These are phyloP conservation scores for Trichoderma sp. DNA, from an alignment of 2,329 filamentous ascomycete genomes.

Conservation along the genomic window DNA sequence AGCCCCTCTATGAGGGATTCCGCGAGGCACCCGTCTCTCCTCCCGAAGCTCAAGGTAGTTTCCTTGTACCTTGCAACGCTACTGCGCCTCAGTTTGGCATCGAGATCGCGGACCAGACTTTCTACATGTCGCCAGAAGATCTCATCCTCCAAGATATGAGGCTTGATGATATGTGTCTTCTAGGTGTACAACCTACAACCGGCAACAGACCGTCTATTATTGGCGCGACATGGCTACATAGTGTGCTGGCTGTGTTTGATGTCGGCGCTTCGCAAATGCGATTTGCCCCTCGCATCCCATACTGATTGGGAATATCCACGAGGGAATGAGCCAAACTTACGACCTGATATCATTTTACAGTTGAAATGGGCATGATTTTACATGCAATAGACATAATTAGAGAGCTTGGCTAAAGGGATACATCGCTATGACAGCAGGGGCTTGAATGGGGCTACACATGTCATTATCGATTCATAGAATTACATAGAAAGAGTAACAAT, in stretches of 20 bases:
- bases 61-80: not conserved
- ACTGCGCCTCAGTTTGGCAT: not conserved
- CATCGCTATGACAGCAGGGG: not conserved
- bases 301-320: not conserved
- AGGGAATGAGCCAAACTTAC: fast-evolving
- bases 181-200: not conserved
- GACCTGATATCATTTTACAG: not conserved
- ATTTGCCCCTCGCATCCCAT: not conserved
- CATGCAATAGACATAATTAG: not conserved
- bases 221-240: not conserved
- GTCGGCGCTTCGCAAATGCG: slow-evolving; percentile 1
- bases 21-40: not conserved
- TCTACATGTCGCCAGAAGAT: not conserved
- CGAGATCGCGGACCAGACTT: not conserved
- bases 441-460: not conserved
- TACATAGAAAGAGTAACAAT: not conserved
- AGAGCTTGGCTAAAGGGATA: not conserved
- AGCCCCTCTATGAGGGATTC: not conserved
- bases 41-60: not conserved
- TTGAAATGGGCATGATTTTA: not conserved
- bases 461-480: not conserved
- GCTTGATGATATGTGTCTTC: not conserved
- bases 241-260: not conserved
- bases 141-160: not conserved
- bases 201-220: fast-evolving